Evolutionary conservation across 2,329 filamentous ascomycete genomes (phyloP).

Genomic region (Scopulariopsis brevicaulis): DNA sequence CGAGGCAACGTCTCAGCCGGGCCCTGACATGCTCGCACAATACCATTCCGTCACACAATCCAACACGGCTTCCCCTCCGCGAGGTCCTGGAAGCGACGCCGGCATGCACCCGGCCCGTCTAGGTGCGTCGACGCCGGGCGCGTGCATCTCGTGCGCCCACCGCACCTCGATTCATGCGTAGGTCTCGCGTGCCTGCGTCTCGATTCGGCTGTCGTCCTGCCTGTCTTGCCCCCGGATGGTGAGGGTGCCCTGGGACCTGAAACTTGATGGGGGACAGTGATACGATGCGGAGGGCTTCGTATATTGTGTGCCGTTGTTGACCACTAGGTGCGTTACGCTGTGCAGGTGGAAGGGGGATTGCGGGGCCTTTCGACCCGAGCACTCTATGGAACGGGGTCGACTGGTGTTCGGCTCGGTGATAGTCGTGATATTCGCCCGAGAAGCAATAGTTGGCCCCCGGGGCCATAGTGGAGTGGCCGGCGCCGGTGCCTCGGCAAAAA

Average conservation of each 20-base stretch:
- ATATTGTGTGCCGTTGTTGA: not conserved
- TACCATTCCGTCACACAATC: not conserved
- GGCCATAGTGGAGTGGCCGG: too few species aligned
- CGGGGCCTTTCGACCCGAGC: not conserved
- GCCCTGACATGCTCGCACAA: not conserved
- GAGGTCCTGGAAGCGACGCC: not conserved
- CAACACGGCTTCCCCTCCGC: not conserved
- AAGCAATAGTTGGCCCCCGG: too few species aligned
- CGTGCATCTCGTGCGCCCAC: not conserved
- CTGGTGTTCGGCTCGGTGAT: too few species aligned
- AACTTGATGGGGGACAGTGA: not conserved
- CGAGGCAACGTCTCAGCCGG: not conserved
- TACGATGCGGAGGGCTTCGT: not conserved
- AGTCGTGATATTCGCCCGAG: too few species aligned
- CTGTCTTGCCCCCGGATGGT: not conserved
- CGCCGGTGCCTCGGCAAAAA: too few species aligned
- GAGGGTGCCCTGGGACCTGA: not conserved
- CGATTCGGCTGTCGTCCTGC: not conserved
- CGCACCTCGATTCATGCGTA: not conserved
- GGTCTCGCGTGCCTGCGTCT: not conserved
- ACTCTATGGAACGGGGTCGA: not conserved
- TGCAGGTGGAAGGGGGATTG: not conserved
- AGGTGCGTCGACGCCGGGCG: not conserved
- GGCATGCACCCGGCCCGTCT: not conserved
- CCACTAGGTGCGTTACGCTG: not conserved